A percentile compares a stretch with the other conserved stretches of the same genome.
phyloP scores from a whole-genome alignment of 768 basidiomycete species.

The Pholiota conissans region DNA sequence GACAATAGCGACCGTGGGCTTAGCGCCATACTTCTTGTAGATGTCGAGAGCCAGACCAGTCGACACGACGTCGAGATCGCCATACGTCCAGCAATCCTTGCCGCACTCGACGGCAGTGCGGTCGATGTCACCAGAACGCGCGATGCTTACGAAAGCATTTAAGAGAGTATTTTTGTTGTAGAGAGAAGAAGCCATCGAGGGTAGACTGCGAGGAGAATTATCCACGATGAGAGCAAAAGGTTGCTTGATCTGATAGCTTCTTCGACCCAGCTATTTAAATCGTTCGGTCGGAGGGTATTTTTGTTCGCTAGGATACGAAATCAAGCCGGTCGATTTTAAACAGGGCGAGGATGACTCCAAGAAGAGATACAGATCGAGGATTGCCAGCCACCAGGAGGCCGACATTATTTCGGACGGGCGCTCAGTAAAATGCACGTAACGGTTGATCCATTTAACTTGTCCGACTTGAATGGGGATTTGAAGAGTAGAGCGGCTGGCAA shows the following conservation, averaged over 20 bases:
- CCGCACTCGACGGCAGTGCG: constrained; percentile 29
- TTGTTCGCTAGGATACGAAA: constrained; percentile 6
- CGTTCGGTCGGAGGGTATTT: not conserved
- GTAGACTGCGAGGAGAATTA: constrained; percentile 7
- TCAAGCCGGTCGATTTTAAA: not conserved
- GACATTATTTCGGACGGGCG: not conserved
- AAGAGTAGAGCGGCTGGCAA: constrained; percentile 11
- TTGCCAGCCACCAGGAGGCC: constrained; percentile 7
- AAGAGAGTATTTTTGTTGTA: constrained; percentile 18
- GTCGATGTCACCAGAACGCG: constrained; percentile 19
- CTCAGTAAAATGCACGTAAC: not conserved
- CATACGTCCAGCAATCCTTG: constrained; percentile 32
- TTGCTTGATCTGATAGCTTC: constrained; percentile 5
- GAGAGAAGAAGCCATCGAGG: constrained; percentile 18
- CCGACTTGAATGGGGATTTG: not conserved
- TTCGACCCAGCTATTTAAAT: constrained; percentile 14
- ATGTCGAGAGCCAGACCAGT: constrained; percentile 30
- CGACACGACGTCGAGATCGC: constrained; percentile 31
- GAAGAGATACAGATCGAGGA: constrained; percentile 15
- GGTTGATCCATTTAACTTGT: not conserved
- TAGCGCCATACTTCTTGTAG: constrained; percentile 21
- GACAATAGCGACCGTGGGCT: constrained; percentile 31
- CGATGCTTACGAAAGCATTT: constrained; percentile 18
- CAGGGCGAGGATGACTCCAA: constrained; percentile 5
- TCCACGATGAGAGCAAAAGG: constrained; percentile 8